Evolutionary conservation across 2,329 filamentous ascomycete genomes (phyloP), one percentile per base, ranked within the genome.

Genomic region (Exophiala sp.): DNA sequence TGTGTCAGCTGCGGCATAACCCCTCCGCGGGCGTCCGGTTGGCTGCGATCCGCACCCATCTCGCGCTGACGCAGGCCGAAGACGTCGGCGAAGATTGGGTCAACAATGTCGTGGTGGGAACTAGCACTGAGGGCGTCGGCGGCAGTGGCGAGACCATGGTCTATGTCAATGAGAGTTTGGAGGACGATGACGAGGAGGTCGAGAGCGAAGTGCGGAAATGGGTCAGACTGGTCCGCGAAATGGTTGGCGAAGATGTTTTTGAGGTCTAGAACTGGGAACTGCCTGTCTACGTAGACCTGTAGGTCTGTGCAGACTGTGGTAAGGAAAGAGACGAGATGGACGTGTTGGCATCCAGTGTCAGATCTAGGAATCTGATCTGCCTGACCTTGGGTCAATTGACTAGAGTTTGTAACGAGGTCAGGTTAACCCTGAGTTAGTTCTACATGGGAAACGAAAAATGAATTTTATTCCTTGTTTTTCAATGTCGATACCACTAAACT

Each of bases 171-270:
- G 93, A 98, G 72, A 68, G 95, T 63, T 85, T 95, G 71, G 93
- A 98, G 65, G 93, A 98, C 66, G 93, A 97, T 60, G 90, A 97
- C 64, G 93, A 97, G 71, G 77, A 78, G 22, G 91, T 98, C 19
- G 93, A 98, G 73, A 76, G 82, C 64, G 90, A 95, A 73, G 91
- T 89, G 30, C 80, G 90, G 65, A 77, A 81, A 62, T 96, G 93
- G 91, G 93, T 97, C 61, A 79, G 84, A 64, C 82, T 83, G 69
- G 94, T 98, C 64, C 91, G 97, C 70, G 83, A 80, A 40, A 85
- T 94, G 23, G 71, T 97, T 45, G 93, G 93, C 3, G 91, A 97
- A 76, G 89, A 85, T 39, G 50, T 60, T 18, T 60, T 60, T 51
- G 58, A 62, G 45, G 19, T 51, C 13, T 56, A 53, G 24, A 27